Base-by-base conservation (phyloP, 2,329 filamentous ascomycete species). In the Trichophyton rubrum region DNA sequence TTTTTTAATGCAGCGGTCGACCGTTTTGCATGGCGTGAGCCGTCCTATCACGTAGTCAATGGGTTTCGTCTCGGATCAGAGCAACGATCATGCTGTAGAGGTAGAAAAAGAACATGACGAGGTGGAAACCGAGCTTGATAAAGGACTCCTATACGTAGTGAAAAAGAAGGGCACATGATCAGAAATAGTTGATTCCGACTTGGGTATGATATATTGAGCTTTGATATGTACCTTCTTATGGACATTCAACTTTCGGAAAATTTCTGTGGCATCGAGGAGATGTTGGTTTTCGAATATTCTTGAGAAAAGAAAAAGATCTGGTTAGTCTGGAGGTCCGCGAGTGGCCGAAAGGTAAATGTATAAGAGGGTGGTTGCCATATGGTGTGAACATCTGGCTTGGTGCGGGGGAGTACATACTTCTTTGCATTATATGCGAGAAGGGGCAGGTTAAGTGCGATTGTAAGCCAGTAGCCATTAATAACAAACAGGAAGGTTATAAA, bases 81-180 rank as follows among this genome's bases (percentile, higher is more conserved):
- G 93, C 92, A 66, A 96, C 92, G 68, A 93, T 93, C 89, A 93
- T 95, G 86, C 89, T 95, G 84, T 96, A 96, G 61, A 99, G 87
- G 79, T 99, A 99, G 84, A 97, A 99, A 85, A 99, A 99, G 84
- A 99, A 99, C 90, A 99, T 96, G 78, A 99, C 76, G 63, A 99
- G 81, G 77, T 99, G 93, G 82, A 99, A 99, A 61, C 92, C 93
- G 49, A 99, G 89, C 80, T 99, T 99, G 80, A 93, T 86, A 76
- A 99, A 99, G 0, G 93, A 97, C 84, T 99, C 93, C 91, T 96
- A 66, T 41, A 56, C 24, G 17, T 35, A 17, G 13, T 9, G 45
- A 13, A 27, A 20, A 22, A n/a, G 24, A 27, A 58, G 33, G 45
- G 59, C 7, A 20, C 15, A 2, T 55, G 30, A 8, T 35, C 55